A percentile compares a stretch with the other conserved stretches of the same genome.
Evolutionary conservation across 169 alveolate genomes (phyloP).

Genomic region (Plasmodium adleri): DNA sequence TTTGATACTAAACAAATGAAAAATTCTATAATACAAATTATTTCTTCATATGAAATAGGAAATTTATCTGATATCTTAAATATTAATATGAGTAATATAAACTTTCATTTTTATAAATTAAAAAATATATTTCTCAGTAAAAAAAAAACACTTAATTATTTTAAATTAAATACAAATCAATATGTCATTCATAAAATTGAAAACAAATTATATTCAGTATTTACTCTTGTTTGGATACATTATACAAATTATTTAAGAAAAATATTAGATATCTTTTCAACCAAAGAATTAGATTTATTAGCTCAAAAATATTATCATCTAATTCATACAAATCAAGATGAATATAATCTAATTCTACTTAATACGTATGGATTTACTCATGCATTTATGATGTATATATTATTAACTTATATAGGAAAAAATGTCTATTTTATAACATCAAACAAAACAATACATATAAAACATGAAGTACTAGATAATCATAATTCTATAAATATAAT

Average conservation of each 20-base stretch:
- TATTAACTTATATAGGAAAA: conserved; percentile 1
- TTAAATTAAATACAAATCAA: conserved; percentile 59
- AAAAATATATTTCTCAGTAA: conserved; percentile 34
- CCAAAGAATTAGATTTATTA: conserved; percentile 23
- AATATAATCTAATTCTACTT: conserved; percentile 36
- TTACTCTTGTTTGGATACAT: conserved; percentile 68
- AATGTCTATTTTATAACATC: conserved; percentile 46
- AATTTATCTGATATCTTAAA: conserved; percentile 24
- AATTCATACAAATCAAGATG: conserved; percentile 32
- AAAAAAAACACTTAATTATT: conserved; percentile 39
- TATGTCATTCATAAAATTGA: conserved; percentile 42
- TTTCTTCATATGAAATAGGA: conserved; percentile 68
- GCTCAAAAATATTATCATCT: conserved; percentile 42
- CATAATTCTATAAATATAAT: conserved; percentile 21
- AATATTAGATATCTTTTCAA: conserved; percentile 49
- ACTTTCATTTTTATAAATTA: conserved; percentile 30
- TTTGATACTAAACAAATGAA: conserved; percentile 70
- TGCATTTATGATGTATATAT: conserved; percentile 36
- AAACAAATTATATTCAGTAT: conserved; percentile 50
- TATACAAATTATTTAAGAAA: conserved; percentile 71
- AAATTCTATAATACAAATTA: conserved; percentile 50
- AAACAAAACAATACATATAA: conserved; percentile 24
- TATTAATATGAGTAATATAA: conserved; percentile 56
- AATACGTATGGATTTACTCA: conserved; percentile 68
- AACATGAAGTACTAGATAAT: conserved; percentile 10